phyloP scores from a whole-genome alignment of 768 basidiomycete genomes.

The Xerocomellus amylosporus region DNA sequence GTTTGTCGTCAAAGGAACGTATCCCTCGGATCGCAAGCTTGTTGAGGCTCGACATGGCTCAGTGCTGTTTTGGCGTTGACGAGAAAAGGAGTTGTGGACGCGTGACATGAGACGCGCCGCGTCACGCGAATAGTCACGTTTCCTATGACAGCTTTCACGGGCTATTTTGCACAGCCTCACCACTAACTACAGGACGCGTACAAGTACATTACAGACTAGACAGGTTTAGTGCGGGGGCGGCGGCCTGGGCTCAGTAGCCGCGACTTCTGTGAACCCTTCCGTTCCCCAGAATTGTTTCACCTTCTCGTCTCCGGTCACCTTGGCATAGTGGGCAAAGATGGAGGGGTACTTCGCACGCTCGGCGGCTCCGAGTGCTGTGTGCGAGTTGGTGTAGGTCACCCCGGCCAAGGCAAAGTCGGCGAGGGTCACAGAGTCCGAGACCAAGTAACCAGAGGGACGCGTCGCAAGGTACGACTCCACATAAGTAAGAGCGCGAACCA shows the following conservation, averaged over 20 bases:
- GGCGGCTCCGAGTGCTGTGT: not conserved
- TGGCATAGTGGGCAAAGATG: conserved; percentile 13
- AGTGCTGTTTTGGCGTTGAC: not conserved
- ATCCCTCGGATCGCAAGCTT: conserved; percentile 94
- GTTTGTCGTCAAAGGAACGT: conserved; percentile 95
- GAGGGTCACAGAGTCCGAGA: conserved; percentile 13
- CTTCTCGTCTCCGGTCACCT: conserved; percentile 15
- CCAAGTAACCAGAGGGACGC: conserved; percentile 15
- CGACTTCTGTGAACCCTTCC: conserved; percentile 3
- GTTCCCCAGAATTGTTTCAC: conserved; percentile 11
- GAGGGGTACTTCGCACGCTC: conserved; percentile 15
- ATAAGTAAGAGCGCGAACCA: conserved; percentile 5
- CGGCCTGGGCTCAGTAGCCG: not conserved
- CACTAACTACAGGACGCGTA: too few species aligned
- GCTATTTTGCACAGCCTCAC: too few species aligned
- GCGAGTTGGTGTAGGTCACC: not conserved
- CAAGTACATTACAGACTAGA: not conserved
- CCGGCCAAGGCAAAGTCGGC: conserved; percentile 18
- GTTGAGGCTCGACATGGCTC: conserved; percentile 70
- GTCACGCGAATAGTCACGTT: too few species aligned
- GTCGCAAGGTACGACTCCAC: conserved; percentile 15
- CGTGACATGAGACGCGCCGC: too few species aligned
- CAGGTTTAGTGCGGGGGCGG: not conserved
- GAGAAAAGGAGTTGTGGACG: too few species aligned
- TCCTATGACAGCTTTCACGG: too few species aligned